Evolutionary conservation across 176 grass and related monocot species (phyloP).

Genomic region (Bromus sterilis): DNA sequence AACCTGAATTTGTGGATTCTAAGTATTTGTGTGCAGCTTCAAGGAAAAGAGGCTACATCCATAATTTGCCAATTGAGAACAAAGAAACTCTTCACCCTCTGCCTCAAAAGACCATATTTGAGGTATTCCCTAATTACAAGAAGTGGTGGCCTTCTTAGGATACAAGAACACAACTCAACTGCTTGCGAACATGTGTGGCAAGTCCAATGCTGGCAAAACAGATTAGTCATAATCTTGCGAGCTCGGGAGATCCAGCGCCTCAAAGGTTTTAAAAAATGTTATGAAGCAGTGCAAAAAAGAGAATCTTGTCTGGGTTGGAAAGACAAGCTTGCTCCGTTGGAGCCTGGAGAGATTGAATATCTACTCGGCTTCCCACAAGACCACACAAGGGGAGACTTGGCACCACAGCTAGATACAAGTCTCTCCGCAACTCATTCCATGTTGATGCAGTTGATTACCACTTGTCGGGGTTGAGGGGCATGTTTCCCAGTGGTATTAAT

Average conservation of each 20-base stretch:
- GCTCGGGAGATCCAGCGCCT: slow-evolving; percentile 24
- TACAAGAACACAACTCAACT: slow-evolving; percentile 60
- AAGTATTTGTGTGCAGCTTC: slow-evolving; percentile 61
- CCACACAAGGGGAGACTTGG: slow-evolving; percentile 65
- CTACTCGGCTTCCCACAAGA: slow-evolving; percentile 61
- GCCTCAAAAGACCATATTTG: slow-evolving; percentile 50
- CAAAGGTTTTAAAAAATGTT: slow-evolving; percentile 33
- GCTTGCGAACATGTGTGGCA: slow-evolving; percentile 54
- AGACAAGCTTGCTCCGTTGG: slow-evolving; percentile 62
- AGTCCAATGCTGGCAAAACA: slow-evolving; percentile 43
- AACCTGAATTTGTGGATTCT: slow-evolving; percentile 71
- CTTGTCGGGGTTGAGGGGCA: slow-evolving; percentile 47
- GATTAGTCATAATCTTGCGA: slow-evolving; percentile 26
- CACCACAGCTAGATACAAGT: slow-evolving; percentile 48
- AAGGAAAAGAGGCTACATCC: slow-evolving; percentile 67
- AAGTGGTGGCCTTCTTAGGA: slow-evolving; percentile 79
- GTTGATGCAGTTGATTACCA: too few species aligned
- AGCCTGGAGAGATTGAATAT: slow-evolving; percentile 73
- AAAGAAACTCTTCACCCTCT: slow-evolving; percentile 43
- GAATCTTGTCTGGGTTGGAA: slow-evolving; percentile 79
- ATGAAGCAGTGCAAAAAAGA: slow-evolving; percentile 55
- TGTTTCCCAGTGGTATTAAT: too few species aligned
- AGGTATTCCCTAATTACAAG: slow-evolving; percentile 46
- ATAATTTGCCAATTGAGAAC: slow-evolving; percentile 59
- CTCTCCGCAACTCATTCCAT: slow-evolving; percentile 77